phyloP scores from a whole-genome alignment of 306 rosid genomes.

The Luffa acutangula region DNA sequence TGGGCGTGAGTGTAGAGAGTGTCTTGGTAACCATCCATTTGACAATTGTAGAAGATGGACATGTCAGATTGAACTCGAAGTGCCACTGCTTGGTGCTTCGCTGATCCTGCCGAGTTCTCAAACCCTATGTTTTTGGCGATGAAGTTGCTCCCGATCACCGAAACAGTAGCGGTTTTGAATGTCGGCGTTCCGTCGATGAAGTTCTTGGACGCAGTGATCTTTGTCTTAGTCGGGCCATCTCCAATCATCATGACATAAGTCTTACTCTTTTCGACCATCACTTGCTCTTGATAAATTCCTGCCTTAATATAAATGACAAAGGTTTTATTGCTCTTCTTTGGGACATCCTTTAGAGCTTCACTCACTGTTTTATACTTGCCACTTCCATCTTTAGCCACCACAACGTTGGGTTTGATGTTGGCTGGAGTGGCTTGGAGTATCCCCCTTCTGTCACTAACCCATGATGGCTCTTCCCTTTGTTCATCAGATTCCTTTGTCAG shows the following conservation, averaged over 20 bases:
- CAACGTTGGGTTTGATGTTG: constrained; percentile 24
- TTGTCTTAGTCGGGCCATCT: constrained; percentile 67
- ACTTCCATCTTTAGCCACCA: constrained; percentile 56
- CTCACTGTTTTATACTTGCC: constrained; percentile 45
- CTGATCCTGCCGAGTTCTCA: constrained; percentile 43
- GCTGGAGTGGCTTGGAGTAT: constrained; percentile 12
- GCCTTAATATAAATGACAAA: constrained; percentile 64
- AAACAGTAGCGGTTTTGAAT: constrained; percentile 42
- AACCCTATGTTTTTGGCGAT: constrained; percentile 45
- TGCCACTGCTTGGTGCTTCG: constrained; percentile 41
- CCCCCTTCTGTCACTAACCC: constrained; percentile 25
- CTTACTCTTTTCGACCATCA: constrained; percentile 20
- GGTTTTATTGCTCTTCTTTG: constrained; percentile 18
- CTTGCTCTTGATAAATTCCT: constrained; percentile 45
- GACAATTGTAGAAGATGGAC: constrained; percentile 37
- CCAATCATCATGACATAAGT: constrained; percentile 42
- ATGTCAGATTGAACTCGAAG: constrained; percentile 32
- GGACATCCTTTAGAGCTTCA: constrained; percentile 47
- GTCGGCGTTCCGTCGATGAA: constrained; percentile 37
- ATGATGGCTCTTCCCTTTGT: constrained; percentile 17
- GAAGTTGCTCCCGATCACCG: constrained; percentile 44
- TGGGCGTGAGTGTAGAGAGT: constrained; percentile 41
- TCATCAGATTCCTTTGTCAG: neutral
- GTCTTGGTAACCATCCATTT: constrained; percentile 41
- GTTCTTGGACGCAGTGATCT: constrained; percentile 31